phyloP scores from a whole-genome alignment of 352 stramenopile genomes.

The Phytophthora pistaciae region DNA sequence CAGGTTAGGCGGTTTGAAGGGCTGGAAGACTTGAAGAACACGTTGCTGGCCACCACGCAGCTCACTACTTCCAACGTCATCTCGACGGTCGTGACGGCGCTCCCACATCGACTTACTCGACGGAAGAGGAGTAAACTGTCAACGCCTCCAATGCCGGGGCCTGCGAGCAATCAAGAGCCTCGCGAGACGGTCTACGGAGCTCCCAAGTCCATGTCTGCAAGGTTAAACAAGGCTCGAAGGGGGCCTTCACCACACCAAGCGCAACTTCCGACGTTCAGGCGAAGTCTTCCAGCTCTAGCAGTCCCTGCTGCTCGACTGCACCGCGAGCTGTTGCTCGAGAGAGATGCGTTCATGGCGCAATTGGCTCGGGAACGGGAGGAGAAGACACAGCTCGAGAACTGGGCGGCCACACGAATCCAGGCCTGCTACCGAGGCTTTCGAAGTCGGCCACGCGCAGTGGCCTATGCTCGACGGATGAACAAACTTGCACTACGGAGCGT shows the following conservation, averaged over 20 bases:
- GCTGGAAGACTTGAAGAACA: conserved; percentile 46
- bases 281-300: conserved; percentile 60
- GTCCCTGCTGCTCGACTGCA: conserved; percentile 61
- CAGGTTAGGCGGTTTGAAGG: conserved; percentile 46
- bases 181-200: conserved; percentile 31
- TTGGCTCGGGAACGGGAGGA: conserved; percentile 57
- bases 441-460: conserved; percentile 45
- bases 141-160: conserved; percentile 5
- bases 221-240: conserved; percentile 41
- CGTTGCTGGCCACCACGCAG: conserved; percentile 60
- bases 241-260: conserved; percentile 46
- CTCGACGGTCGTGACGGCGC: conserved; percentile 65
- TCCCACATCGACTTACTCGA: conserved; percentile 13
- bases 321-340: conserved; percentile 58
- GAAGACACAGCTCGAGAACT: conserved; percentile 57
- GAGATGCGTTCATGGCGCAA: conserved; percentile 71
- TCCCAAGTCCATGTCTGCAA: conserved; percentile 40
- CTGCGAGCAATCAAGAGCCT: conserved; percentile 42
- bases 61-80: conserved; percentile 75
- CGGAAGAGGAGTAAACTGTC: conserved; percentile 20
- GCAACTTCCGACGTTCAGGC: conserved; percentile 57
- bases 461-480: conserved; percentile 54
- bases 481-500: conserved; percentile 12
- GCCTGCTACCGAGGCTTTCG: conserved; percentile 65
- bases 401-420: conserved; percentile 76